These are phyloP conservation scores for Neurospora sp. DNA, from an alignment of 495 filamentous ascomycete species.

Conservation along the genomic window DNA sequence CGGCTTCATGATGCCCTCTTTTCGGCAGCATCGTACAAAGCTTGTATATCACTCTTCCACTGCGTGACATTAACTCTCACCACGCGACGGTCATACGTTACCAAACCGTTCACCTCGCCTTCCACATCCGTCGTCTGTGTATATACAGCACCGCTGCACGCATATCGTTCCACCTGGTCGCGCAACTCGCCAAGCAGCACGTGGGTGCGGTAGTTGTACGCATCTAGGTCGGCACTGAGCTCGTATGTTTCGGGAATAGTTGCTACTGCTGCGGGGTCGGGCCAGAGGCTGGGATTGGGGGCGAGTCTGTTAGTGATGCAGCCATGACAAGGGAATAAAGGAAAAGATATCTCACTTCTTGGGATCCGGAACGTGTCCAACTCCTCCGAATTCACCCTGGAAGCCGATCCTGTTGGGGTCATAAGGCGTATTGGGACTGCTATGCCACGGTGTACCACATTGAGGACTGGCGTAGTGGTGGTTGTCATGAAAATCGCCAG, in stretches of 20 bases:
- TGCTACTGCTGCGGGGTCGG: constrained; percentile 42
- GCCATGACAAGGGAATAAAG: too few relatives aligned
- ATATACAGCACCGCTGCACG: constrained; percentile 51
- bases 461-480: constrained; percentile 64
- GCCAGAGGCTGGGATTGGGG: constrained; percentile 36
- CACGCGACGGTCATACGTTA: constrained; percentile 54
- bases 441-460: constrained; percentile 58
- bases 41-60: constrained; percentile 52
- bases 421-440: constrained; percentile 43
- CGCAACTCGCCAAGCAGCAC: constrained; percentile 43
- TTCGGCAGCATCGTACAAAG: constrained; percentile 45
- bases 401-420: constrained; percentile 51
- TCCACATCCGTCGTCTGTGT: constrained; percentile 67
- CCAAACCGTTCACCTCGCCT: constrained; percentile 61
- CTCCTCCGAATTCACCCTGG: constrained; percentile 60
- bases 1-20: constrained; percentile 2
- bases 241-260: constrained; percentile 59
- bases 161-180: constrained; percentile 45
- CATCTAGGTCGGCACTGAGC: constrained; percentile 43
- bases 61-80: constrained; percentile 43
- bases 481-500: constrained; percentile 52
- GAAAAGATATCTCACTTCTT: constrained; percentile 25
- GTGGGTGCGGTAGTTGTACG: constrained; percentile 56
- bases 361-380: constrained; percentile 50
- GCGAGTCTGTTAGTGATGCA: constrained; percentile 7